Base-by-base conservation (phyloP, 2,329 filamentous ascomycete species). In the Epichloe bromicola region DNA sequence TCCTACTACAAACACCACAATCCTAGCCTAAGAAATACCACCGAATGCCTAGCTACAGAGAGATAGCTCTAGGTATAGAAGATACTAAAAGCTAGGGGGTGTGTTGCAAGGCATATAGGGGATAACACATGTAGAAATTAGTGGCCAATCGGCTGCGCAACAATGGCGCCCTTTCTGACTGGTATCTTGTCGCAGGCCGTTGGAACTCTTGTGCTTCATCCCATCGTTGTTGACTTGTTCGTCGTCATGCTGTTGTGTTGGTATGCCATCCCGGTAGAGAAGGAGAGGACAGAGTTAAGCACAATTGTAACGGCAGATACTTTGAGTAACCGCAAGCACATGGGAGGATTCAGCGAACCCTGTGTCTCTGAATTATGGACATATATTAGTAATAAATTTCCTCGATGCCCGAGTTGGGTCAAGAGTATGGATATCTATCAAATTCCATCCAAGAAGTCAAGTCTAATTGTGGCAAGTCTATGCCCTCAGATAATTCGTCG, bases 191-290 rank as follows among this genome's bases (percentile, higher is more conserved):
- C 82, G 1, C 77, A 85, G 64, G 75, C 71, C 0, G 72, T 70
- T 0, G 81, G 81, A 0, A 81, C 82, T 0, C 85, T 73, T 67
- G 82, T 82, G 36, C 67, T 85, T 60, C 78, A 75, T 67, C 83
- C 85, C 0, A 80, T 88, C 54, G 82, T 80, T 40, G 78, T 88
- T 56, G 77, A 68, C 1, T 60, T 86, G 52, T 87, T 84, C 65
- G 71, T 65, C 1, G 69, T 75, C 3, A 88, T 88, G 85, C 48
- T 82, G 44, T 62, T 72, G 1, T 83, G 79, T 55, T 88, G 83
- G 84, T 79, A 73, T 49, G 66, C 65, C 1, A 63, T 86, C 55
- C 83, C 84, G 0, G 67, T 62, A 12, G 62, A 71, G 40, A 67
- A 67, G 53, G 86, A 86, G 76, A 75, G 77, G 59, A 74, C 67